These are phyloP conservation scores for Dactylis glomerata DNA, from an alignment of 176 grass and related monocot species.

Conservation along the genomic window DNA sequence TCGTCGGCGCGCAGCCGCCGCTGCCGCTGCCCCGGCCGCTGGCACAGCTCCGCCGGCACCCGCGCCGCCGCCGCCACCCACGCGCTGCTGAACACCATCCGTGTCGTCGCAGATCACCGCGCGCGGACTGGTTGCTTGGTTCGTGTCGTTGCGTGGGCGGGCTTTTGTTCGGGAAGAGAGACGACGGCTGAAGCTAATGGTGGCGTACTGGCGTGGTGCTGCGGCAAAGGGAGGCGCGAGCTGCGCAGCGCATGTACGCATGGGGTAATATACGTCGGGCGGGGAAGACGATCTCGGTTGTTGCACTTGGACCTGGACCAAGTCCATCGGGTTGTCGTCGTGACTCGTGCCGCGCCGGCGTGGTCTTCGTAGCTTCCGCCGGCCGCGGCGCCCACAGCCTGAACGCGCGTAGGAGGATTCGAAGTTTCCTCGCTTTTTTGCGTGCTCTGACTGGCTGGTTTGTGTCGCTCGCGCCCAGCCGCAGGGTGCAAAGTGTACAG, in stretches of 20 bases:
- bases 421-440: background rate
- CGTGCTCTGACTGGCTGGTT: background rate
- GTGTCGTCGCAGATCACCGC: background rate
- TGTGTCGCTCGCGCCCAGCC: background rate
- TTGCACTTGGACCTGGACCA: no score
- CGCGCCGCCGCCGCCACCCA: constrained; percentile 32
- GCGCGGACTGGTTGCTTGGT: background rate
- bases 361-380: background rate
- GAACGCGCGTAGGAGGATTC: background rate
- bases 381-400: constrained; percentile 5
- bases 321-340: background rate
- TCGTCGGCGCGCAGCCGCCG: constrained; percentile 45
- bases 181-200: background rate
- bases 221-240: background rate
- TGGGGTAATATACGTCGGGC: background rate
- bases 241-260: constrained; percentile 3
- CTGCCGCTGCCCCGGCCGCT: constrained; percentile 28
- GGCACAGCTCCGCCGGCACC: constrained; percentile 47
- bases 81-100: constrained; percentile 49
- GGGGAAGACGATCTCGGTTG: constrained; percentile 7
- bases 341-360: no score
- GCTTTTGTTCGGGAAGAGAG: background rate
- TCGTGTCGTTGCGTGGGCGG: background rate
- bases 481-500: background rate
- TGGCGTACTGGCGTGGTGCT: background rate